These are phyloP conservation scores for Capsella rubella DNA, from an alignment of 441 rosid genomes.

Conservation along the genomic window DNA sequence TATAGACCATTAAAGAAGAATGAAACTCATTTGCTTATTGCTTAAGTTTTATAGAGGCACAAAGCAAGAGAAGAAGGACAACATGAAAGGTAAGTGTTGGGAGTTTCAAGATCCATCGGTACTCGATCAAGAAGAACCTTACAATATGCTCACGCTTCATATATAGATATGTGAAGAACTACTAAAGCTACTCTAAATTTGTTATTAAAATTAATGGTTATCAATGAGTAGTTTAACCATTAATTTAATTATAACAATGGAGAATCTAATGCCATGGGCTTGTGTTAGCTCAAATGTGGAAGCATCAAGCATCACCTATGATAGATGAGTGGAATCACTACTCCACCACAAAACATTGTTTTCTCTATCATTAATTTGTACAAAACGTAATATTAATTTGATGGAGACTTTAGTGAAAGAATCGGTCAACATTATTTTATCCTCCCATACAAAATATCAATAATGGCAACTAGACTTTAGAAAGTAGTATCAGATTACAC, in stretches of 20 bases:
- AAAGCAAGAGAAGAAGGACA: slow-evolving; percentile 5
- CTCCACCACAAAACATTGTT: slow-evolving; percentile 8
- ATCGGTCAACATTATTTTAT: neutral
- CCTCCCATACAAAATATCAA: slow-evolving; percentile 16
- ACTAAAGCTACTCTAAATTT: slow-evolving; percentile 11
- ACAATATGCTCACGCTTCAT: slow-evolving; percentile 6
- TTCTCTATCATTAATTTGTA: neutral
- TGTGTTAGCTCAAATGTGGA: slow-evolving; percentile 33
- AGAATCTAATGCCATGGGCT: slow-evolving; percentile 35
- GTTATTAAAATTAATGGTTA: slow-evolving; percentile 25
- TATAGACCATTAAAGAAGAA: slow-evolving; percentile 1
- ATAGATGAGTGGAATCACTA: slow-evolving; percentile 16
- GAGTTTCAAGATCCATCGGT: slow-evolving; percentile 20
- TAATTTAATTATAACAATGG: no score
- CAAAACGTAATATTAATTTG: neutral
- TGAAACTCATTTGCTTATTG: slow-evolving; percentile 8
- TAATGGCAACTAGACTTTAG: neutral
- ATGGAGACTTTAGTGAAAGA: slow-evolving; percentile 5
- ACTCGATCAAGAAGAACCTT: slow-evolving; percentile 31
- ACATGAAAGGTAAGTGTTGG: slow-evolving; percentile 28
- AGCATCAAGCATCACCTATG: neutral
- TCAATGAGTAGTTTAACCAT: neutral
- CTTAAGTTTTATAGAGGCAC: slow-evolving; percentile 26
- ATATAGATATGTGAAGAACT: slow-evolving; percentile 2
- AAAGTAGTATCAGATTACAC: no score